Conservation (phyloP, 331 rosid genomes). For the Quercus phellos region DNA sequence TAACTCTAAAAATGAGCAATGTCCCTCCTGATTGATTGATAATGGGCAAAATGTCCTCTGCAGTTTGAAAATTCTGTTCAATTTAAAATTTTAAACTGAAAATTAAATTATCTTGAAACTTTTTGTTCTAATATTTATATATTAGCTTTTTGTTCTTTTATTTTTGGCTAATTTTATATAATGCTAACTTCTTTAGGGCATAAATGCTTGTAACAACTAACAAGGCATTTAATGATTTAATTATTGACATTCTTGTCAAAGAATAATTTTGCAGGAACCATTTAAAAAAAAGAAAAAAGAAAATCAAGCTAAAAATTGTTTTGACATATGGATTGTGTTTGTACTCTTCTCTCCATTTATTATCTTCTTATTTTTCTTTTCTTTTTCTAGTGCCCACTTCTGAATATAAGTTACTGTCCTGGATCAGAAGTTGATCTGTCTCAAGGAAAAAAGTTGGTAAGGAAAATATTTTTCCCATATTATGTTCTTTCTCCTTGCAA, state of each 20-base stretch:
- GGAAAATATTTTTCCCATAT: conserved; percentile 7
- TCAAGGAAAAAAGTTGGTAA: conserved; percentile 70
- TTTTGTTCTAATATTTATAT: background rate
- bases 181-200: background rate
- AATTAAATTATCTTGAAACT: too few species aligned
- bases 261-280: background rate
- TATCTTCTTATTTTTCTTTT: conserved; percentile 13
- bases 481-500: background rate
- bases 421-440: conserved; percentile 76
- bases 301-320: background rate
- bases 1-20: too few species aligned
- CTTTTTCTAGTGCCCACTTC: conserved; percentile 71
- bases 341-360: background rate
- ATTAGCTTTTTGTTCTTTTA: background rate
- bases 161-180: background rate
- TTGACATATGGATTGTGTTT: conserved; percentile 1
- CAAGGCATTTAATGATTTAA: background rate
- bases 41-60: too few species aligned
- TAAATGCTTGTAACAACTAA: background rate
- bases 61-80: too few species aligned
- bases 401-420: conserved; percentile 89
- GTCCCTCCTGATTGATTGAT: too few species aligned
- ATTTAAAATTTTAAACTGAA: too few species aligned
- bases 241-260: background rate
- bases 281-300: too few species aligned